These are phyloP conservation scores for Trametes polyzona DNA, from an alignment of 1,284 basidiomycete species.

Conservation along the genomic window DNA sequence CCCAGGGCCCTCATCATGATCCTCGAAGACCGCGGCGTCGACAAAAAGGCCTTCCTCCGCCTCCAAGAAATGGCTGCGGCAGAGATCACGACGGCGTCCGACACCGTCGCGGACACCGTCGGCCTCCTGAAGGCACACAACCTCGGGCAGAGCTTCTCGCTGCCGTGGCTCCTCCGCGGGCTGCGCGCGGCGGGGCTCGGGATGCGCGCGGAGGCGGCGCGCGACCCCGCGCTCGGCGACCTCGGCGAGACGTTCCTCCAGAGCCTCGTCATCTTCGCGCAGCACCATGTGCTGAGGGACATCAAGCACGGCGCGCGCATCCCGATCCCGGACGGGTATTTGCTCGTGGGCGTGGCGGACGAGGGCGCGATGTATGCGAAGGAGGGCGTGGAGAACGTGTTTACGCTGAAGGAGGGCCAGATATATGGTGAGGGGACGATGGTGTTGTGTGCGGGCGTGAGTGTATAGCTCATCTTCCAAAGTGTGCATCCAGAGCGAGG, in stretches of 20 bases:
- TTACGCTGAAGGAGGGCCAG: conserved; percentile 51
- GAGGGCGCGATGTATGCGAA: conserved; percentile 66
- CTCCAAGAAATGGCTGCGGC: conserved; percentile 60
- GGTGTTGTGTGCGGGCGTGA: background rate
- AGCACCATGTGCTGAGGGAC: conserved; percentile 64
- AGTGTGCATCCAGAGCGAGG: conserved; percentile 61
- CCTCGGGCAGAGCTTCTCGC: conserved; percentile 55
- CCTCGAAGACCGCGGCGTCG: conserved; percentile 67
- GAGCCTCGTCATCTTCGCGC: conserved; percentile 54
- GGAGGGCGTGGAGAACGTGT: conserved; percentile 55
- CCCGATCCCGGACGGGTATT: conserved; percentile 64
- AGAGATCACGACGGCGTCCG: conserved; percentile 56
- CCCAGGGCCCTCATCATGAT: conserved; percentile 69
- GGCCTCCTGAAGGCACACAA: conserved; percentile 50
- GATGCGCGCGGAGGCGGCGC: conserved; percentile 39
- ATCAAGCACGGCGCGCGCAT: conserved; percentile 78
- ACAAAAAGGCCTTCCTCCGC: conserved; percentile 52
- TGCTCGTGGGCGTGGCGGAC: conserved; percentile 79
- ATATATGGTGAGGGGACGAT: conserved; percentile 59
- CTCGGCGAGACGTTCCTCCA: conserved; percentile 63
- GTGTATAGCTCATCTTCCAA: background rate
- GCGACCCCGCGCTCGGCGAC: conserved; percentile 31
- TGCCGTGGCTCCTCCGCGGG: conserved; percentile 53
- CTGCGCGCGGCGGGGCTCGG: conserved; percentile 54
- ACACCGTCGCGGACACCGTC: conserved; percentile 51